A percentile compares a stretch with the other conserved stretches of the same genome.
Conservation (phyloP, 1,139 yeast species). For the Groenewaldozyma auringiensis region DNA sequence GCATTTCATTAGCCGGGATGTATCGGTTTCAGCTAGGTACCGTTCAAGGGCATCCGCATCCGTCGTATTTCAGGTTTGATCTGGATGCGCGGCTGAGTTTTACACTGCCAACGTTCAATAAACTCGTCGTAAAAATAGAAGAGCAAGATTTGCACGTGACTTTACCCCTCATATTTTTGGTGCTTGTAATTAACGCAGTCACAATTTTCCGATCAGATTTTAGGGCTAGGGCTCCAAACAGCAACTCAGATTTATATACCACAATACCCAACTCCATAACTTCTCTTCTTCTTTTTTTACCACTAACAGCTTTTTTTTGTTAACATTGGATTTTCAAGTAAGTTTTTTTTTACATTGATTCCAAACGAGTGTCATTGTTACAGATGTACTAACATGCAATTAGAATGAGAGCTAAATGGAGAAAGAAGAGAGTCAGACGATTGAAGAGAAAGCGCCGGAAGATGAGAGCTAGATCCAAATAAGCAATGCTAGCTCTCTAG, state of each 20-base stretch:
- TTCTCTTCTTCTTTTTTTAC: background rate
- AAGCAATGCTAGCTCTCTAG: background rate
- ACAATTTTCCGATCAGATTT: background rate
- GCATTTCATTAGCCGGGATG: too few relatives aligned
- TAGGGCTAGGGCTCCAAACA: background rate
- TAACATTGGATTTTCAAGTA: background rate
- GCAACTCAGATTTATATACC: background rate
- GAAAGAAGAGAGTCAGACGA: conserved; percentile 99
- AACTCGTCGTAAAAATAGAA: too few relatives aligned
- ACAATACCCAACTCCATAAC: background rate
- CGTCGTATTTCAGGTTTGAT: too few relatives aligned
- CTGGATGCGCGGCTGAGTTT: too few relatives aligned
- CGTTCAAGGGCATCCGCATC: too few relatives aligned
- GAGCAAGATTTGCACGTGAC: background rate
- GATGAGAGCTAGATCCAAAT: conserved; percentile 83
- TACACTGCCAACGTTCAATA: too few relatives aligned
- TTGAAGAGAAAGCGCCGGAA: conserved; percentile 99
- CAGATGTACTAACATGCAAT: conserved; percentile 8
- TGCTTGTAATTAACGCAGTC: background rate
- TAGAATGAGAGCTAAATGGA: conserved; percentile 48
- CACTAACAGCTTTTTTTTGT: background rate
- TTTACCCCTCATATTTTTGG: background rate
- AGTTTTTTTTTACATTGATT: background rate
- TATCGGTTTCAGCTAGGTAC: too few relatives aligned
- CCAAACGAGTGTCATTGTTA: background rate